Base-by-base conservation (phyloP, 1,284 basidiomycete genomes). In the Cryptococcus sp. region DNA sequence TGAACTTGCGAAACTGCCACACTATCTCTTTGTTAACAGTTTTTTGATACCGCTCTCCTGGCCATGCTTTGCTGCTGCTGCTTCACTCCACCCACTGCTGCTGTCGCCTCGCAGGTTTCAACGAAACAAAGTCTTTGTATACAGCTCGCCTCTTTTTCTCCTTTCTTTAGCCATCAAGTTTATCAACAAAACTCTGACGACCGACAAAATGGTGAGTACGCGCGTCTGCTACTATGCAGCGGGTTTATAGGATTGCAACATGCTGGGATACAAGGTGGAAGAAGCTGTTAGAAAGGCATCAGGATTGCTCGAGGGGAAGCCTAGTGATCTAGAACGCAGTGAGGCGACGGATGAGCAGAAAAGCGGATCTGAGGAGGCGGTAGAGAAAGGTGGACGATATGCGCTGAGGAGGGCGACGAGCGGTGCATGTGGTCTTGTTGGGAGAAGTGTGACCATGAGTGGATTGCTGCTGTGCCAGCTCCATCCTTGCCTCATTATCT, bases 171-270 rank as follows among this genome's bases (percentile, higher is more conserved):
- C 56, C 56, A 23, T 58, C 56, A 53, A 58, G 56, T 34, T 34
- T 34, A 34, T 52, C 50, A 46, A 43, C 52, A 50, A 49, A 25
- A 53, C 41, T 40, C 29, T 29, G 29, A 34, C 29, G 29, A 34
- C 48, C 34, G 43, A 47, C 50, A 58, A 49, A 26, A 58, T 58
- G 56, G 56, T 58, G 46, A 58, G 56, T 54, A 44, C 46, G 6
- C 17, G 15, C 16, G 19, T 29, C 26, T 29, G 10, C n/a, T n/a
- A n/a, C n/a, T n/a, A n/a, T n/a, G n/a, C n/a, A n/a, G n/a, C n/a
- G n/a, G n/a, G n/a, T n/a, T n/a, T n/a, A n/a, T n/a, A n/a, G n/a
- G n/a, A n/a, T n/a, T n/a, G 26, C 5, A 29, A 29, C 26, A 10
- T 29, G 4, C 4, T 29, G 26, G 26, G 10, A 10, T 10, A 29